Conservation (phyloP, 192 early-diverging fungal species). For the Pilobolus umbonatus region DNA sequence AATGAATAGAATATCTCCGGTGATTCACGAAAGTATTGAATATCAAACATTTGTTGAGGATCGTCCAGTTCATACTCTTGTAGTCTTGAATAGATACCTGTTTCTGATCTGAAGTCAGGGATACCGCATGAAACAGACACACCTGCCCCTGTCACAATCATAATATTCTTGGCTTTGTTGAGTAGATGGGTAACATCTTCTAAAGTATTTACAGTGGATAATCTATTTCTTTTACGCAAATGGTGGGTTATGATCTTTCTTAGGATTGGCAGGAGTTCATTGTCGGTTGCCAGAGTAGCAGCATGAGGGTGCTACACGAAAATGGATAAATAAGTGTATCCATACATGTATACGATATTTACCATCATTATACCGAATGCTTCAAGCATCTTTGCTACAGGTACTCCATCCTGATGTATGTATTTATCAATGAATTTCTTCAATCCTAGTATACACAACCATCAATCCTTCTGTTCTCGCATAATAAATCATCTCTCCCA, state of each 20-base stretch:
- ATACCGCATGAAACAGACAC: conserved; percentile 94
- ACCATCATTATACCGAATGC: conserved; percentile 52
- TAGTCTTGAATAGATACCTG: conserved; percentile 85
- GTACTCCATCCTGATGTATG: conserved; percentile 36
- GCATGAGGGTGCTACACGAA: conserved; percentile 28
- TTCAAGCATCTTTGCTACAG: conserved; percentile 57
- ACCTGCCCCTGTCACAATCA: conserved; percentile 90
- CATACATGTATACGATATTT: neutral
- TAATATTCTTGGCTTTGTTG: conserved; percentile 58
- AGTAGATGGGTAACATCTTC: conserved; percentile 64
- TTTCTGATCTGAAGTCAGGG: conserved; percentile 92
- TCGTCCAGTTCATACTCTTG: conserved; percentile 89
- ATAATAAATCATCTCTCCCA: too few relatives aligned
- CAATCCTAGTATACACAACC: conserved; percentile 36
- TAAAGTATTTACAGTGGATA: conserved; percentile 53
- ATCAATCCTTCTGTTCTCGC: too few relatives aligned
- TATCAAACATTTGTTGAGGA: conserved; percentile 95
- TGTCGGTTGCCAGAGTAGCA: conserved; percentile 43
- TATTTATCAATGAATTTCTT: conserved; percentile 66
- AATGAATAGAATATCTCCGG: conserved; percentile 97
- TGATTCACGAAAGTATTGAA: conserved; percentile 79
- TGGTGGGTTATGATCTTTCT: conserved; percentile 50
- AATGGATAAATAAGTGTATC: neutral
- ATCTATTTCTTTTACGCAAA: conserved; percentile 48
- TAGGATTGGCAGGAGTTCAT: conserved; percentile 57